Base-by-base conservation (phyloP, 2,329 filamentous ascomycete genomes). In the Hypocrella siamensis region DNA sequence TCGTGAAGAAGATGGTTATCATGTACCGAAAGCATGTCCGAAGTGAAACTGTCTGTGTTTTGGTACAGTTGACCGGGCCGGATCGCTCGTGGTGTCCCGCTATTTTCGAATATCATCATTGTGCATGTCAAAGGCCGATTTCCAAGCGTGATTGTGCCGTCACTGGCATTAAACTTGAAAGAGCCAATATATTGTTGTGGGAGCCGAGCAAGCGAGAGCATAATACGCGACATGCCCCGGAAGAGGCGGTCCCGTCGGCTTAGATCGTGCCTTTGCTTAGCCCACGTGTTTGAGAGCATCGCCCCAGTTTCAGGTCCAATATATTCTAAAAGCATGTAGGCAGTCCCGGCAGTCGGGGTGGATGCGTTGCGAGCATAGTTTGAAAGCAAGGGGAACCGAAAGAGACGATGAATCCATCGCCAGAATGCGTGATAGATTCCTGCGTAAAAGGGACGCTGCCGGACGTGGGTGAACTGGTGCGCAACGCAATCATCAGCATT, bases 1-100 rank as follows among this genome's bases (percentile, higher is more conserved):
- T 53, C 37, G 19, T 35, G 38, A 22, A 49, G 46, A 26, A 54
- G 43, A 22, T 35, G 32, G 28, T 33, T 34, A 28, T 46, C 45
- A 35, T 50, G 44, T 3, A 48, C 32, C 18, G 46, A 38, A 10
- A 52, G 32, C 37, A 52, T 21, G 32, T 49, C 48, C 3, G 42
- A 34, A 10, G 38, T 42, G 28, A 42, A 53, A 15, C 10, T 39
- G 26, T 52, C 51, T 28, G 35, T 43, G 31, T 40, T 42, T 24
- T 38, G 38, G 34, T 54, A 56, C 5, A 46, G 48, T 27, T 52
- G 38, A 32, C 43, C 38, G 26, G 31, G 45, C 31, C 38, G 37
- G 17, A 57, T 56, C 10, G 37, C 44, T 36, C 50, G 44, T 17
- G 40, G 47, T 8, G 47, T 46, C 19, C 48, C 48, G 24, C 49